Base-by-base conservation (phyloP, 2,329 filamentous ascomycete genomes). In the Fusarium lateritium region DNA sequence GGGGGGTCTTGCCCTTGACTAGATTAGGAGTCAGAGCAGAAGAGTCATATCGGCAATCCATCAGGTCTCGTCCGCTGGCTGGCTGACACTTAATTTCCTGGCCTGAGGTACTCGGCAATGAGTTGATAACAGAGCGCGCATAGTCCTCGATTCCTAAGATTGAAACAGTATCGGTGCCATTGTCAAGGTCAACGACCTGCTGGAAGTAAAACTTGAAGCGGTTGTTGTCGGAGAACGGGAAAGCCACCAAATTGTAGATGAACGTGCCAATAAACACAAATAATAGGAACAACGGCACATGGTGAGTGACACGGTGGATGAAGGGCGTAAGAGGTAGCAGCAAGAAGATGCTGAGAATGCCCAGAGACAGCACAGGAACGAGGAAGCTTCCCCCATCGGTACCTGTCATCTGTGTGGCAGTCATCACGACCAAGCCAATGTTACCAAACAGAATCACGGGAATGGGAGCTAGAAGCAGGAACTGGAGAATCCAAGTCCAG, bases 401-500 rank as follows among this genome's bases (percentile, higher is more conserved):
- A 8, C 92, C 92, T 0, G 94, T 97, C 79, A 97, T 94, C 61
- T 90, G 85, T 21, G 94, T 83, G 3, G 92, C 89, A 34, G 90
- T 87, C 6, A 91, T 92, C 17, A 93, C 77, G 14, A 95, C 81
- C 5, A 98, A 84, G 2, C 88, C 91, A 26, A 94, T 84, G 75
- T 97, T 94, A 2, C 90, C 93, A 17, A 93, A 80, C 21, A 98
- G 78, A 62, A 96, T 90, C 45, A 97, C 83, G 47, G 91, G 88
- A 53, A 97, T 88, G 0, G 94, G 94, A 0, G 89, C 92, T 11
- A 97, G 82, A 17, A 98, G 76, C 5, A 98, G 82, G 69, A 98
- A 91, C 75, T 99, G 94, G 19, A 97, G 72, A 42, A 96, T 79
- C 96, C 96, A 99, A 19, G 92, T 90, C 92, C 92, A 98, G 44